Base-by-base conservation (phyloP, 371 early-diverging fungal genomes). In the Rhizopus delemar region DNA sequence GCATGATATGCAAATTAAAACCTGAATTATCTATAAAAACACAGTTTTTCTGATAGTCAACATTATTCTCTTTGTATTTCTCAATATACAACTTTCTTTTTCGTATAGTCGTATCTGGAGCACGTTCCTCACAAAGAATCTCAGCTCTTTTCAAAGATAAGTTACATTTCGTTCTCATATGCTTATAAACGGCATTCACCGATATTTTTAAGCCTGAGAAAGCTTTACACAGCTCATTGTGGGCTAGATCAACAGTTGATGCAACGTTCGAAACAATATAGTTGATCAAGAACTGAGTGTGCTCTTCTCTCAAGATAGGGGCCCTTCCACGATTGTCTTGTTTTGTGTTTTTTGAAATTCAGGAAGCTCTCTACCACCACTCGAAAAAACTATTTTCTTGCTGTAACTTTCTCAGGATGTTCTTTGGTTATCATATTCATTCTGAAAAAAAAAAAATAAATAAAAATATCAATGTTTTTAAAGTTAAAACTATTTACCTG, bases 11-110 rank as follows among this genome's bases (percentile, higher is more conserved):
- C 15, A 57, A 51, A 11, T 64, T 59, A 28, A 58, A 51, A 7
- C 56, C 65, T 36, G 65, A 52, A 8, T 54, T 46, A 43, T 64
- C 55, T n/a, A 54, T 59, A 33, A 56, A 59, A 48, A 65, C 39
- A 16, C 49, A 58, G 49, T 45, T 65, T 53, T 3, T 59, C 32
- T 59, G 59, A 36, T 51, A 51, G 43, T 59, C 59, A 51, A 52
- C 15, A 59, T 52, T 34, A 45, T 52, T 41, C 45, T 59, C 52
- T 52, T 52, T 59, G 39, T 34, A 51, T 51, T 58, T 58, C 46
- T 56, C 33, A 58, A 58, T 49, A 50, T 50, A 49, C 46, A 57
- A 29, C 57, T 57, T 50, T 50, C 57, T 49, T 50, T 57, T 57
- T 57, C 38, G 11, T 39, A 57, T 57, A 28, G 45, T 46, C 35